Evolutionary conservation across 2,329 filamentous ascomycete genomes (phyloP), one percentile per base, ranked within the genome.

Genomic region (Colletotrichum sp.): DNA sequence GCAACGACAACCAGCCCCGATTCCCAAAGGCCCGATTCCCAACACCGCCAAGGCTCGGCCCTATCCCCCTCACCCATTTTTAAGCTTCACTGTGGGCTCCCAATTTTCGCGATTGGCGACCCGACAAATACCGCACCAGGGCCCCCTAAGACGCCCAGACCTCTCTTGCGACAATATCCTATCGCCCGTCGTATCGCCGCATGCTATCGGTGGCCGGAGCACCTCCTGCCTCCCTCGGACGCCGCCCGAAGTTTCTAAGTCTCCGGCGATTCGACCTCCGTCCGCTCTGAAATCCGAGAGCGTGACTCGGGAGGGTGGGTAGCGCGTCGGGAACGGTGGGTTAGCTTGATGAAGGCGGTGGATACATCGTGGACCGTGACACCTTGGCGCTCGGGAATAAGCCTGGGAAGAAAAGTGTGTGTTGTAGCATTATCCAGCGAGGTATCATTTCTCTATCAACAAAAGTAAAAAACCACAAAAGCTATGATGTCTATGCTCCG

Each of bases 381-480:
- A 21, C 8, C 21, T 64, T 64, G 21, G 34, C 21, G 30, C 21
- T 72, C 71, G 63, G 73, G 21, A 69, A 32, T 24, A 60, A 65
- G 1, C 10, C 12, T 34, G 32, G 32, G 32, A 13, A 34, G 13
- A 13, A 21, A 8, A 36, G n/a, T 62, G 18, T 32, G 36, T 44
- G 24, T 68, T 52, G 44, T 52, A 36, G 60, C 39, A 76, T 76
- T 76, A 64, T 68, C 57, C 69, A 59, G 69, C 32, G 57, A 72
- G 73, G 73, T 72, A 76, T 76, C 69, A 64, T 69, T 64, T 32
- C 44, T 76, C 69, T 72, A 76, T 72, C 55, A 49, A 72, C 44
- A 44, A 72, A 44, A 34, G 39, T 21, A 66, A 36, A 30, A 63
- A 59, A 55, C 12, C 12, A 44, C 39, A 52, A 52, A 52, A 52